Percentiles rank a stretch among this genome's conserved stretches.
Evolutionary conservation across 108 stramenopile species (phyloP).

Genomic region (Phaeodactylum tricornutum): DNA sequence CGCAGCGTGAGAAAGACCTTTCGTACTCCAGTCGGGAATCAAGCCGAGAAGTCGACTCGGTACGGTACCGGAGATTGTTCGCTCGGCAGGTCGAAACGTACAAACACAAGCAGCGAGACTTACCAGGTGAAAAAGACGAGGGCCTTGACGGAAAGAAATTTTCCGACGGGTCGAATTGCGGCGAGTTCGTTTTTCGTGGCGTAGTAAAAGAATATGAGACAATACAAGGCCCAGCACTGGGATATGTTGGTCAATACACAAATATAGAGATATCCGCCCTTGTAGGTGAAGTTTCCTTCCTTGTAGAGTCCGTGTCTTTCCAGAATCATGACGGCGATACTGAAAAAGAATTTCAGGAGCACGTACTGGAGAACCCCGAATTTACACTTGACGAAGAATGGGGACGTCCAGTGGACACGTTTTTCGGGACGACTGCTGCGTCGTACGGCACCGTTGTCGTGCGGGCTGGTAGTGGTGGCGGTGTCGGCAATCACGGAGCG

Average conservation of each 20-base stretch:
- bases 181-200: constrained; percentile 84
- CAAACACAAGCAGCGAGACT: too few species aligned
- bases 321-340: constrained; percentile 48
- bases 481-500: constrained; percentile 9
- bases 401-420: constrained; percentile 73
- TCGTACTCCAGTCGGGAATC: too few species aligned
- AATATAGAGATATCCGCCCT: constrained; percentile 79
- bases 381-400: constrained; percentile 82
- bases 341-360: constrained; percentile 63
- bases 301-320: constrained; percentile 66
- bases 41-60: too few species aligned
- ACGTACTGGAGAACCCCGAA: constrained; percentile 93
- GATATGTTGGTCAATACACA: constrained; percentile 82
- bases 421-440: constrained; percentile 24
- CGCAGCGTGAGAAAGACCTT: too few species aligned
- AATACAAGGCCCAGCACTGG: constrained; percentile 96
- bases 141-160: constrained; percentile 91
- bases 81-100: too few species aligned
- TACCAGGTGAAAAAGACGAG: constrained; percentile 96
- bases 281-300: constrained; percentile 79
- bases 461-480: background rate
- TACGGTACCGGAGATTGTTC: too few species aligned
- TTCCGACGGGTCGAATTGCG: constrained; percentile 87
- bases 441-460: background rate
- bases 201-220: constrained; percentile 90